These are phyloP conservation scores for Verticillium klebahnii DNA, from an alignment of 2,329 filamentous ascomycete species.

Conservation along the genomic window DNA sequence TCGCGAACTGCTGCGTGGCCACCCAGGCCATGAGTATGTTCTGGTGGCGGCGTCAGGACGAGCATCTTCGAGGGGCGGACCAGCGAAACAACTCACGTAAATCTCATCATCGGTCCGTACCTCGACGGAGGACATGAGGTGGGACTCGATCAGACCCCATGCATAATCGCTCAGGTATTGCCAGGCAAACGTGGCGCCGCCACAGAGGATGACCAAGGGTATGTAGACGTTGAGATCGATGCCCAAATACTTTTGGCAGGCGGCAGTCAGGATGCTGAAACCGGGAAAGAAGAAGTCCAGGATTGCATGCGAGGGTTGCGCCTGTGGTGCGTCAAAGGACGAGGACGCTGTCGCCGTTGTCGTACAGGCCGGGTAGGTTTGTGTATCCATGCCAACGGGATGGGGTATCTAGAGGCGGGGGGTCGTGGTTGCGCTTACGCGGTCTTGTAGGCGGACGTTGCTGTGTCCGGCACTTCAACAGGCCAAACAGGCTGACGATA, in stretches of 20 bases:
- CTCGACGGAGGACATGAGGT: constrained; percentile 63
- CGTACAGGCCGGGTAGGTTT: neutral
- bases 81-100: constrained; percentile 32
- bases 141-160: constrained; percentile 40
- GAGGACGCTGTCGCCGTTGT: neutral
- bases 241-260: constrained; percentile 50
- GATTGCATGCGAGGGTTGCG: constrained; percentile 22
- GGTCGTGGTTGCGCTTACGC: neutral
- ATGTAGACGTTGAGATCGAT: constrained; percentile 61
- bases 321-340: neutral
- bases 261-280: constrained; percentile 52
- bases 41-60: constrained; percentile 1
- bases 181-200: constrained; percentile 44
- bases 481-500: no score
- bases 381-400: neutral
- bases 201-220: constrained; percentile 47
- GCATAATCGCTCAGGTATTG: constrained; percentile 47
- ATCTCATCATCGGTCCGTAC: constrained; percentile 67
- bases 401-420: neutral
- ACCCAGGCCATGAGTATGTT: constrained; percentile 70
- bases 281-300: constrained; percentile 64
- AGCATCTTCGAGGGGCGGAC: neutral
- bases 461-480: no score
- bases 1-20: constrained; percentile 55
- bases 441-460: no score